Conservation (phyloP, 352 stramenopile genomes). For the Globisporangium cylindrosporum region DNA sequence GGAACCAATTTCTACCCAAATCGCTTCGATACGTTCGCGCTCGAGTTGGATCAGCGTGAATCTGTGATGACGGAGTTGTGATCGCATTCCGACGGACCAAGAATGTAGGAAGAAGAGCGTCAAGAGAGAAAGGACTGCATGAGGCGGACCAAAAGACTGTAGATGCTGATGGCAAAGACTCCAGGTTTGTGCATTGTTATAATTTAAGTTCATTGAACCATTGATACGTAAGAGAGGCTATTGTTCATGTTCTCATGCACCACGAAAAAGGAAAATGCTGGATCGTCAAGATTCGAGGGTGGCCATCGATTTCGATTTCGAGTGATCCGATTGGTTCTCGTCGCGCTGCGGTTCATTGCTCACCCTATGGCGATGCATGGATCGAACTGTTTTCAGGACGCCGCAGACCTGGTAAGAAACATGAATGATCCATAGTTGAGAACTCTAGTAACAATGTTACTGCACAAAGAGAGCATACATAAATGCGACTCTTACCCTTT, state of each 20-base stretch:
- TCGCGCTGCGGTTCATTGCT: constrained; percentile 10
- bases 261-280: background rate
- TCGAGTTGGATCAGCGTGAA: background rate
- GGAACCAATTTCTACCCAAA: constrained; percentile 95
- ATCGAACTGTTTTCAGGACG: constrained; percentile 38
- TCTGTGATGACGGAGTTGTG: constrained; percentile 14
- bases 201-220: constrained; percentile 14
- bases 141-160: background rate
- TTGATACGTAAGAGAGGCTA: background rate
- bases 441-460: too few species aligned
- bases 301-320: background rate
- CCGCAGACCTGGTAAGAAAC: constrained; percentile 25
- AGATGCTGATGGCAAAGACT: background rate
- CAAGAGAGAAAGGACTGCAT: background rate
- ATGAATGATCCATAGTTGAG: background rate
- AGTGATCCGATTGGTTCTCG: constrained; percentile 22
- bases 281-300: background rate
- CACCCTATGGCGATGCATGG: constrained; percentile 33
- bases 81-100: background rate
- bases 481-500: constrained; percentile 22
- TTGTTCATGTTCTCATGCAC: background rate
- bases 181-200: constrained; percentile 8
- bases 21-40: constrained; percentile 66
- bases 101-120: background rate
- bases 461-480: too few species aligned